Evolutionary conservation across 345 rosid species (phyloP), one percentile per base, ranked within the genome.

Genomic region (Jatropha curcas): DNA sequence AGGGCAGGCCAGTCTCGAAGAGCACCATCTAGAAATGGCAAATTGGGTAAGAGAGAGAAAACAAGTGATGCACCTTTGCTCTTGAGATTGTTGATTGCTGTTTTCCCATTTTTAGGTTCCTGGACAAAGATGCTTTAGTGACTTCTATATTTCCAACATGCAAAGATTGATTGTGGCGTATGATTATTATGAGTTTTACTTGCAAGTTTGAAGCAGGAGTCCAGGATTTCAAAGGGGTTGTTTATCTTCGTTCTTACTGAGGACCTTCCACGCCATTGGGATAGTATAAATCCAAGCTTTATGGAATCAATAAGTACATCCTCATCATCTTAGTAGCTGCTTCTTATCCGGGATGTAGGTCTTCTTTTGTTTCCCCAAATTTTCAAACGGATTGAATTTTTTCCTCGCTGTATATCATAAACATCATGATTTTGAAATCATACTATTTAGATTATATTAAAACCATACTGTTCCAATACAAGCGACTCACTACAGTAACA

Each of bases 61-160:
- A 72, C 62, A 74, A 72, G 75, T 16, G 79, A 77, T 22, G 65
- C 71, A 7, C 91, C 91, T 13, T 78, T 86, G 67, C 74, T 86
- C 62, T 58, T 89, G 86, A 86, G 88, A 73, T 71, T 89, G 71
- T 76, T 87, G 83, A 67, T 87, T 72, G 82, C 89, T 34, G 64
- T 84, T 75, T 89, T 89, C 71, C 91, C 91, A 60, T 83, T 89
- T 77, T 71, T 89, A 56, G 73, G 81, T 61, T 82, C 79, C 6
- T 86, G 88, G 89, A 78, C 85, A 43, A 83, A 82, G 70, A 72
- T 85, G 78, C 79, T 87, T 14, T 83, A 72, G 84, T 81, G 79
- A 67, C 19, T 30, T 56, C 51, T 52, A 8, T 55, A 59, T 59
- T 60, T 30, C 46, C 46, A 13, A 5, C 33, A 16, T 17, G 22